Conservation (phyloP, 257 asterid genomes). For the Gynochthodes officinalis region DNA sequence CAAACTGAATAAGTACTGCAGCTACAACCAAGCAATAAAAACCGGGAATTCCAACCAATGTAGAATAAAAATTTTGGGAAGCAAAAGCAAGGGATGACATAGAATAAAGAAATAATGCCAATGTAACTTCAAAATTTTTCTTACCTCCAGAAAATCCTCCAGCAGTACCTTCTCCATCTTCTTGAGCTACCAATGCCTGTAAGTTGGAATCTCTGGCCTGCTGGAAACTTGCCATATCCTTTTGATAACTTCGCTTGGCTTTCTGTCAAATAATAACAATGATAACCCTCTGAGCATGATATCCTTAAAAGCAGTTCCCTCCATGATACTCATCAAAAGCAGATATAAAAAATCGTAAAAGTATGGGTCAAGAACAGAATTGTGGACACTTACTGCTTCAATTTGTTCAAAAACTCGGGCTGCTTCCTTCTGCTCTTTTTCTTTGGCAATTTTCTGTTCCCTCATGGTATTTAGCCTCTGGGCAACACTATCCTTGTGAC, state of each 20-base stretch:
- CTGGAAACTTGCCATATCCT: slow-evolving; percentile 67
- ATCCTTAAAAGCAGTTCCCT: background rate
- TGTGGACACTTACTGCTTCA: slow-evolving; percentile 66
- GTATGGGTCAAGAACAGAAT: slow-evolving; percentile 3
- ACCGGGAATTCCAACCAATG: slow-evolving; percentile 7
- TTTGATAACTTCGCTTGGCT: slow-evolving; percentile 91
- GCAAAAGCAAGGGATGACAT: slow-evolving; percentile 5
- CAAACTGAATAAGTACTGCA: slow-evolving; percentile 1
- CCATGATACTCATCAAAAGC: background rate
- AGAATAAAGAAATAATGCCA: background rate
- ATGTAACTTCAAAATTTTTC: background rate
- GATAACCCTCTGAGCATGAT: background rate
- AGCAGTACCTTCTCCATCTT: slow-evolving; percentile 35
- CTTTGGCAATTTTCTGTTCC: slow-evolving; percentile 72
- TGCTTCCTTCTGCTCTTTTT: slow-evolving; percentile 72
- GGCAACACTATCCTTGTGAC: slow-evolving; percentile 82
- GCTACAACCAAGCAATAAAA: background rate
- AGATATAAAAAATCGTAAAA: background rate
- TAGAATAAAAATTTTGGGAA: background rate
- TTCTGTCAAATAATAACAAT: slow-evolving; percentile 46
- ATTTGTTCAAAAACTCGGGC: slow-evolving; percentile 77
- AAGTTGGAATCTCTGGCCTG: slow-evolving; percentile 72
- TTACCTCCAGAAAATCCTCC: slow-evolving; percentile 73
- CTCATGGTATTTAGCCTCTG: slow-evolving; percentile 80
- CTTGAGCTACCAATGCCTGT: slow-evolving; percentile 45